Conservation (phyloP, 2,329 filamentous ascomycete genomes). For the Sporothrix pseudoabietina region DNA sequence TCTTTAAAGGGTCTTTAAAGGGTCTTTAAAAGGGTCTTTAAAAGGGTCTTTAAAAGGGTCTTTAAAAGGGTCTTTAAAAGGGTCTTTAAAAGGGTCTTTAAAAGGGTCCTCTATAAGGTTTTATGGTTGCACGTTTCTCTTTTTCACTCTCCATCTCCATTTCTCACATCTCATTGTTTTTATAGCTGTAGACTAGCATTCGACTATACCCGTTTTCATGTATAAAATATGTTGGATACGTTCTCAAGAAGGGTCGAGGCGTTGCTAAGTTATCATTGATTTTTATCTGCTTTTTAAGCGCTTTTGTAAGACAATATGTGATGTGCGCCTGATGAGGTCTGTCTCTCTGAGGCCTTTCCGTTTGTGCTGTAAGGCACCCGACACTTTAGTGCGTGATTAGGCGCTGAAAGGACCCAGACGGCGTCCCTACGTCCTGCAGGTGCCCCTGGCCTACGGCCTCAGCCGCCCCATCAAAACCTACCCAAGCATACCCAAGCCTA, state of each 20-base stretch:
- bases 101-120: too few species aligned
- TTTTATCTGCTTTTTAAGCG: background rate
- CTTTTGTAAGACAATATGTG: background rate
- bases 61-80: background rate
- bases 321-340: background rate
- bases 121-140: background rate
- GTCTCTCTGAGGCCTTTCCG: background rate
- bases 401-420: background rate
- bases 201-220: background rate
- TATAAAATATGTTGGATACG: too few species aligned
- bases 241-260: background rate
- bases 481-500: background rate
- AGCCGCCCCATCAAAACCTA: background rate
- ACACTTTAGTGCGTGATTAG: background rate
- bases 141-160: background rate
- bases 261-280: background rate
- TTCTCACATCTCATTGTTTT: slow-evolving; percentile 4
- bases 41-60: background rate
- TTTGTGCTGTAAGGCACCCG: background rate
- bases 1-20: too few species aligned
- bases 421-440: background rate
- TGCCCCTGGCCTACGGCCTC: background rate
- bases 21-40: background rate
- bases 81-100: background rate
- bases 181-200: background rate